phyloP scores from a whole-genome alignment of 129 eudicot species.

The Artemisia tridentata region DNA sequence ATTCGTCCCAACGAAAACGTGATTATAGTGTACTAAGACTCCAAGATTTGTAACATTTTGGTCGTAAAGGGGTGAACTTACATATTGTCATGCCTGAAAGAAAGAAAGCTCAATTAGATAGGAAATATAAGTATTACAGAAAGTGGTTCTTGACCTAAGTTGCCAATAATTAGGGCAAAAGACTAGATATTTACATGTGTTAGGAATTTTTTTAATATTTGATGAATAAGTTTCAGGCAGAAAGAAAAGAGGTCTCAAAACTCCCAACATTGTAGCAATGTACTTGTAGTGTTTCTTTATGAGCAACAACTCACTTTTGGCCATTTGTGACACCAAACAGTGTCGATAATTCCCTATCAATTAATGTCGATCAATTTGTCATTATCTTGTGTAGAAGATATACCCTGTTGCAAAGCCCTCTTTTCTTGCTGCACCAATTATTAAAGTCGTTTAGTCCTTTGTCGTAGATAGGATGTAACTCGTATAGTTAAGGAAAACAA shows the following conservation, averaged over 20 bases:
- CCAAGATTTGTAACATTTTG: slow-evolving; percentile 10
- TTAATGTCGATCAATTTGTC: neutral
- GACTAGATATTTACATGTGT: slow-evolving; percentile 8
- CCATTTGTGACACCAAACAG: slow-evolving; percentile 6
- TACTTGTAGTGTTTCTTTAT: slow-evolving; percentile 19
- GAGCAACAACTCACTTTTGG: slow-evolving; percentile 27
- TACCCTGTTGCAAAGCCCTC: neutral
- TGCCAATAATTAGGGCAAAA: slow-evolving; percentile 10
- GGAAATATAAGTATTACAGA: neutral
- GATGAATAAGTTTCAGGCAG: slow-evolving; percentile 17
- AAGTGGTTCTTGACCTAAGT: slow-evolving; percentile 24
- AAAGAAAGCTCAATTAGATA: neutral
- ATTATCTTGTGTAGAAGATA: neutral
- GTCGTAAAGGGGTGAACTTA: neutral
- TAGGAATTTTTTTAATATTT: slow-evolving; percentile 6
- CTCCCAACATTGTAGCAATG: slow-evolving; percentile 22
- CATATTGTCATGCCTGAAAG: neutral
- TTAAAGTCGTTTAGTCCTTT: neutral
- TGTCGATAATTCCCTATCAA: neutral
- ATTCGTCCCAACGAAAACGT: slow-evolving; percentile 10
- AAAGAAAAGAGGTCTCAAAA: slow-evolving; percentile 17
- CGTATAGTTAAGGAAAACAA: no score
- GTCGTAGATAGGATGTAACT: no score
- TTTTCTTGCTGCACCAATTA: neutral
- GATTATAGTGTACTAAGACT: slow-evolving; percentile 9